Base-by-base conservation (phyloP, 306 rosid genomes). In the Lupinus albus region DNA sequence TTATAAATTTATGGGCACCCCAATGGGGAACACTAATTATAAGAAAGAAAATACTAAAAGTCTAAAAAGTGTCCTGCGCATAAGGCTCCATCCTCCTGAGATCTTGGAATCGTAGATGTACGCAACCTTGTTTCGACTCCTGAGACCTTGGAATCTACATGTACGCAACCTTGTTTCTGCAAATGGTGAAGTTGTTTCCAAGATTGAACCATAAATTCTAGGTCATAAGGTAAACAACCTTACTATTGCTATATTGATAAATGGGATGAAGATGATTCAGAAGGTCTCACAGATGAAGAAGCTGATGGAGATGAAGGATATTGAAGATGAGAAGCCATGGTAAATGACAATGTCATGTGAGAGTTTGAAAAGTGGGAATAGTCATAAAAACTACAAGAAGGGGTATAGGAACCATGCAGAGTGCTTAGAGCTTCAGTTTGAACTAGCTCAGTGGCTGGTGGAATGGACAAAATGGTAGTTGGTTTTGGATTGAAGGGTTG, bases 291-390 rank as follows among this genome's bases (percentile, higher is more conserved):
- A 44, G 64, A 32, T 14, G 72, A 25, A 25, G 30, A 53, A 33
- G 78, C 78, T 30, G 61, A 67, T 4, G 81, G 62, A 1, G 73
- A 57, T 0, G 83, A 25, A 2, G 73, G 77, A 5, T 76, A 62
- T 36, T 71, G 86, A 63, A 76, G 1, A n/a, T 68, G 66, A 47
- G 83, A 58, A 52, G 49, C 69, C 81, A 58, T 20, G 1, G 67
- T 25, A 4, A 81, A 65, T 5, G 86, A 16, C 38, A 48, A 4
- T n/a, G 13, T 1, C 64, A 55, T 6, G 2, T 75, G 70, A 7
- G 49, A 38, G 1, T 77, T 39, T 6, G 55, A 32, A 14, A 39
- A n/a, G 18, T 17, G 53, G 0, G 66, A 25, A 67, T 66, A 38
- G 25, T 35, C 59, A 32, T 28, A 47, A 15, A 41, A 16, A 8